These are phyloP conservation scores for Austroboletus eburneus DNA, from an alignment of 768 basidiomycete genomes.

Conservation along the genomic window DNA sequence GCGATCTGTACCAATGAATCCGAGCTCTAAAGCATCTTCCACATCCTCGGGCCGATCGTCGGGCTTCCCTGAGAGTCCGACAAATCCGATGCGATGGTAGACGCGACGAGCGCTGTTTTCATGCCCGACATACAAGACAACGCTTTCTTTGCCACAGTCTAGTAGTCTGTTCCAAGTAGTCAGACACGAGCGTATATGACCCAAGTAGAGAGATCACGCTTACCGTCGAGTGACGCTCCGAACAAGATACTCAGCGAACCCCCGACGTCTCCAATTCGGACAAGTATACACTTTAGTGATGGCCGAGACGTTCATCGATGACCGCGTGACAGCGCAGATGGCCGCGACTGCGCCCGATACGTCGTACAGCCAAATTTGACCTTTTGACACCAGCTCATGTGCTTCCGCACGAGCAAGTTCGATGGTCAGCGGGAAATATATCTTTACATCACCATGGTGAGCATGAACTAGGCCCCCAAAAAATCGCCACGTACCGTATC, in stretches of 20 bases:
- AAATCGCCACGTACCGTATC: slow-evolving; percentile 41
- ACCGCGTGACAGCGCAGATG: slow-evolving; percentile 56
- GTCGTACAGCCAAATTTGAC: slow-evolving; percentile 53
- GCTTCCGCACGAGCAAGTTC: slow-evolving; percentile 43
- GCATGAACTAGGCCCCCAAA: not conserved
- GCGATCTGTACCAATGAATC: slow-evolving; percentile 42
- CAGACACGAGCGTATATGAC: too few species aligned
- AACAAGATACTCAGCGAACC: slow-evolving; percentile 52
- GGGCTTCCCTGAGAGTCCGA: slow-evolving; percentile 37
- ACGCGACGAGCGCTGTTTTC: slow-evolving; percentile 48
- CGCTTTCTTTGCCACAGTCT: slow-evolving; percentile 41
- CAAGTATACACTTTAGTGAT: slow-evolving; percentile 59
- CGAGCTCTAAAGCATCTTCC: slow-evolving; percentile 51
- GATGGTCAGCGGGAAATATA: slow-evolving; percentile 41
- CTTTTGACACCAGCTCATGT: slow-evolving; percentile 41
- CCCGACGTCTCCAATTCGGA: slow-evolving; percentile 39
- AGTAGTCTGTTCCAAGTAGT: slow-evolving; percentile 30
- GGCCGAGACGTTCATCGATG: slow-evolving; percentile 44
- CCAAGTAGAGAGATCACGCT: too few species aligned
- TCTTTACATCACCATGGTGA: slow-evolving; percentile 28
- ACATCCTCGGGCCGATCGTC: slow-evolving; percentile 35
- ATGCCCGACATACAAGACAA: slow-evolving; percentile 53
- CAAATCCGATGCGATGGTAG: slow-evolving; percentile 52
- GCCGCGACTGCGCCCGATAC: slow-evolving; percentile 39
- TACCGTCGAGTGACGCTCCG: slow-evolving; percentile 42